Conservation (phyloP, 768 basidiomycete species). For the Clathrus columnatus region DNA sequence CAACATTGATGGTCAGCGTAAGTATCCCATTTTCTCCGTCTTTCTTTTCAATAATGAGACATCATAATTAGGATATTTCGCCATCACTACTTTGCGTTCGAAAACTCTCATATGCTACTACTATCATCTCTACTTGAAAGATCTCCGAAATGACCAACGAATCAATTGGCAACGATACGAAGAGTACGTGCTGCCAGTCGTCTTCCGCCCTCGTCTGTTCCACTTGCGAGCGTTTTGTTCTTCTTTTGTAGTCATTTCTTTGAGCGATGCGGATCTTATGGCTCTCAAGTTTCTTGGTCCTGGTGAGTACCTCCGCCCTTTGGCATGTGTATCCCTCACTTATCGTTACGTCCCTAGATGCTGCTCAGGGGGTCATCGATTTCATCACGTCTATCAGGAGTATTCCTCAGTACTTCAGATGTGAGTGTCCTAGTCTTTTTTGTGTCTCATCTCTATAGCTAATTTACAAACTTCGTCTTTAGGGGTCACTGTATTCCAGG, state of each 20-base stretch:
- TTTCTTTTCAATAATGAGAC: neutral
- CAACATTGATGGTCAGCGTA: neutral
- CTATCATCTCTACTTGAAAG: too few species aligned
- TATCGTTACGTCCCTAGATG: neutral
- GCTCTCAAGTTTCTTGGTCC: constrained; percentile 2
- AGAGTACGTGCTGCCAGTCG: too few species aligned
- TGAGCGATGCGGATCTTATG: neutral
- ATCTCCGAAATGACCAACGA: too few species aligned
- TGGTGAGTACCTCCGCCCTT: neutral
- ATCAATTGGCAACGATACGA: too few species aligned
- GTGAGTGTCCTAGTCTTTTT: too few species aligned
- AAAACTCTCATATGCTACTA: too few species aligned
- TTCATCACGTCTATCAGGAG: too few species aligned
- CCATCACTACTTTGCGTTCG: too few species aligned
- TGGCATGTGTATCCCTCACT: neutral
- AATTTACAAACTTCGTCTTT: neutral
- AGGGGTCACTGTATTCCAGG: constrained; percentile 7
- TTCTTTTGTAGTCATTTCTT: neutral
- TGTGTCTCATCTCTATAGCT: too few species aligned
- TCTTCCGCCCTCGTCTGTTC: too few species aligned
- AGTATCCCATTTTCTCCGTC: neutral
- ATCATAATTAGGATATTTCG: constrained; percentile 15
- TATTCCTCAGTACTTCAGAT: too few species aligned
- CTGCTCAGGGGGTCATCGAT: neutral
- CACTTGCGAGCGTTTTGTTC: too few species aligned